Conservation (phyloP, 2,329 filamentous ascomycete genomes). For the Aspergillus latus region DNA sequence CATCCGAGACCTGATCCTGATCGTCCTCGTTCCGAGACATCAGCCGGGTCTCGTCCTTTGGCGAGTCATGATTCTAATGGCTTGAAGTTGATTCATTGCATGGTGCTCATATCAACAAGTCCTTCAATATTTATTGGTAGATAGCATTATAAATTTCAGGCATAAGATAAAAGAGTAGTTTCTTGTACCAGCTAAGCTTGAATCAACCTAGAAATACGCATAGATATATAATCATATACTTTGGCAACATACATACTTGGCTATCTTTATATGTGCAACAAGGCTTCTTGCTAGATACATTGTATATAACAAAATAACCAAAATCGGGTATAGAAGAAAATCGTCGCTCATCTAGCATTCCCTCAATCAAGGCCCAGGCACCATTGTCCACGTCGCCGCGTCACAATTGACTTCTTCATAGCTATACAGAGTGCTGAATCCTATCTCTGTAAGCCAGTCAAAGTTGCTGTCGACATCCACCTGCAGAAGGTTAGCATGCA, state of each 20-base stretch:
- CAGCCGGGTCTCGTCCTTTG: background rate
- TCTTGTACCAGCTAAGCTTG: background rate
- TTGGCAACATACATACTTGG: no score
- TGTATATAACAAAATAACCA: background rate
- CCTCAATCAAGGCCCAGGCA: constrained; percentile 39
- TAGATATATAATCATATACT: background rate
- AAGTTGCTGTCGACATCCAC: constrained; percentile 70
- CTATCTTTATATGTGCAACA: constrained; percentile 16
- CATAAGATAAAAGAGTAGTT: background rate
- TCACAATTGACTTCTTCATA: constrained; percentile 80
- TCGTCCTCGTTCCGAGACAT: background rate
- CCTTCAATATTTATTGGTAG: background rate
- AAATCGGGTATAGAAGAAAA: constrained; percentile 12
- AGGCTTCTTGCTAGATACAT: background rate
- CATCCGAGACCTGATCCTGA: constrained; percentile 6
- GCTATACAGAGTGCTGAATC: constrained; percentile 73
- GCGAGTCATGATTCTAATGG: background rate
- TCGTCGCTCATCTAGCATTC: background rate
- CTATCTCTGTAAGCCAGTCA: constrained; percentile 74
- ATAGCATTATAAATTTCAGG: background rate
- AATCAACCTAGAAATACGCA: background rate
- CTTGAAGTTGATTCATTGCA: background rate
- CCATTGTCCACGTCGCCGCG: constrained; percentile 61
- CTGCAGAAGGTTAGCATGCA: constrained; percentile 43
- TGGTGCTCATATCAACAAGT: background rate